phyloP scores from a whole-genome alignment of 306 rosid genomes.

The Calophaca sinica region DNA sequence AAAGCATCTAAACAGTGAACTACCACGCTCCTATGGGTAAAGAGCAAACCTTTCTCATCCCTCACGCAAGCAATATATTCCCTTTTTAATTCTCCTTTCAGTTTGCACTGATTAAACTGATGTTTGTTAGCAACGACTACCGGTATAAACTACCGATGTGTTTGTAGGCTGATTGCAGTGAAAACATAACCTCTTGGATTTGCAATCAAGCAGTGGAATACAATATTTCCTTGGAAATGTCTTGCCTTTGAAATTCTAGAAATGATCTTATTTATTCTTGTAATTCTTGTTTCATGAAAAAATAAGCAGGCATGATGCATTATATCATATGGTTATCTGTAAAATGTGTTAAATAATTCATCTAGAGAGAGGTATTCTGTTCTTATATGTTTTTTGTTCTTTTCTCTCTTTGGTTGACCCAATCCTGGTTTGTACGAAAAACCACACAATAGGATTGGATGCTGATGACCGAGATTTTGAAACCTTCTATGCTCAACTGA shows the following conservation, averaged over 20 bases:
- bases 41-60: neutral
- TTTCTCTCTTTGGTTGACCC: too few relatives aligned
- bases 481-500: too few relatives aligned
- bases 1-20: constrained; percentile 4
- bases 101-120: neutral
- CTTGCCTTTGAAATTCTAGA: neutral
- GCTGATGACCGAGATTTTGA: neutral
- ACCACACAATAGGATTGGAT: too few relatives aligned
- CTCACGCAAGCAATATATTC: neutral
- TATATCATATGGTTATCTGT: neutral
- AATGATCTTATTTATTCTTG: neutral
- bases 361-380: neutral
- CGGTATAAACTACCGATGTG: neutral
- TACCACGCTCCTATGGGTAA: neutral
- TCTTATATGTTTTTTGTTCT: too few relatives aligned
- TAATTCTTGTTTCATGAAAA: constrained; percentile 10
- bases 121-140: neutral
- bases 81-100: neutral
- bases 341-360: neutral
- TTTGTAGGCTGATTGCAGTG: neutral
- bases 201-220: too few relatives aligned
- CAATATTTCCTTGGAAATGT: too few relatives aligned
- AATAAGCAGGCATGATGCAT: neutral
- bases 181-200: too few relatives aligned
- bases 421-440: too few relatives aligned